Base-by-base conservation (phyloP, 495 filamentous ascomycete species). In the Penicillium egyptiacum region DNA sequence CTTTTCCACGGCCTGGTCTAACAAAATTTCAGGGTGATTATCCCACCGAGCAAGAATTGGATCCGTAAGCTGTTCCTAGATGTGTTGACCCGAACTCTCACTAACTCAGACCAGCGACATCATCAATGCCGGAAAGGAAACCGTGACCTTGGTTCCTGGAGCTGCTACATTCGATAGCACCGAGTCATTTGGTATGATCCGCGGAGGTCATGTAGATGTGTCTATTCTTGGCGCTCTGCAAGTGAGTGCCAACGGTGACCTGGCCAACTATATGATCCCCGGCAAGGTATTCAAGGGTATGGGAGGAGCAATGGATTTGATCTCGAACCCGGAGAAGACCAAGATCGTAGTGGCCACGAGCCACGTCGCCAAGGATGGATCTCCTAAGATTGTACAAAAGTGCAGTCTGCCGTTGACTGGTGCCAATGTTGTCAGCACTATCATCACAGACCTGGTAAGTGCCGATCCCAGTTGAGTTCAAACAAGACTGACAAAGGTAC, bases 91-190 rank as follows among this genome's bases (percentile, higher is more conserved):
- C 8, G 43, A 26, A 5, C 22, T 20, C 51, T 64, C 58, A 58
- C 44, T 35, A 10, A 17, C 9, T 40, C 16, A 0, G 4, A 31
- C 1, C 47, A 78, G 75, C 2, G 92, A 96, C 69, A 84, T 96
- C 41, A 92, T 96, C 78, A 96, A 96, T 58, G 92, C 92, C 20
- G 92, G 92, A 16, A 96, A 96, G 70, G 91, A 96, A 69, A 96
- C 91, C 1, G 91, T 96, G 0, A 96, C 92, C 0, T 77, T 96
- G 5, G 79, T 87, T 19, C 83, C 86, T 0, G 92, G 92, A 16
- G 91, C 91, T 0, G 76, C 88, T 4, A 88, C 88, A 5, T 96
- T 96, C 55, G 90, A 91, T 53, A 88, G 83, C 62, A 87, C 91
- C 56, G 92, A 96, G 77, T 89, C 85, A 57, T 96, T 96, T 62